phyloP scores from a whole-genome alignment of 768 basidiomycete genomes.

The Lactifluus echinatus region DNA sequence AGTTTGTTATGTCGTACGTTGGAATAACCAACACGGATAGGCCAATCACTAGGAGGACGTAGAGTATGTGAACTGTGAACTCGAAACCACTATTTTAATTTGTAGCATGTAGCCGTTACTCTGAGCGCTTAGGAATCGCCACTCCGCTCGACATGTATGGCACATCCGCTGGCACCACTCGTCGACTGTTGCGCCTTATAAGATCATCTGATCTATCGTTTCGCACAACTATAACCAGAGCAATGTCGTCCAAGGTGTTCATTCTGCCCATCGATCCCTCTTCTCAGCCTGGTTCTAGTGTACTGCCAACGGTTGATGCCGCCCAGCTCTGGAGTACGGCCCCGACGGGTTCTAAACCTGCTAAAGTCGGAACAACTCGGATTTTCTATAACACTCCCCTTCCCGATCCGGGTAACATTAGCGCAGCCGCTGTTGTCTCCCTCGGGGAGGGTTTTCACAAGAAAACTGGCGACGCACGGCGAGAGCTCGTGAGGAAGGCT shows the following conservation, averaged over 20 bases:
- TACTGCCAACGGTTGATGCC: slow-evolving; percentile 34
- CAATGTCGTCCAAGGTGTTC: slow-evolving; percentile 47
- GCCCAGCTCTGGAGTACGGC: slow-evolving; percentile 46
- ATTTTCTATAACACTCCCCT: slow-evolving; percentile 52
- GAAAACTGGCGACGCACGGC: slow-evolving; percentile 37
- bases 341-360: slow-evolving; percentile 33
- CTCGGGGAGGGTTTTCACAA: slow-evolving; percentile 45
- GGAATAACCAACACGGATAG: background rate
- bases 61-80: background rate
- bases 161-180: background rate
- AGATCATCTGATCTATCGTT: slow-evolving; percentile 19
- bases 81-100: too few species aligned
- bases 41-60: background rate
- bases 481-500: slow-evolving; percentile 64
- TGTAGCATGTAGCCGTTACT: too few species aligned
- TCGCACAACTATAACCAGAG: background rate
- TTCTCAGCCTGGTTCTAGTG: slow-evolving; percentile 25
- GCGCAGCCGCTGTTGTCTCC: slow-evolving; percentile 48
- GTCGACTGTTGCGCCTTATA: slow-evolving; percentile 3
- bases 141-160: background rate
- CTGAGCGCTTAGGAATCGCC: too few species aligned
- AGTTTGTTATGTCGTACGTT: background rate
- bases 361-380: slow-evolving; percentile 55
- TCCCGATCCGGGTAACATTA: slow-evolving; percentile 22
- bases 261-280: slow-evolving; percentile 51